Evolutionary conservation across 352 stramenopile genomes (phyloP).

Genomic region (Hyaloperonospora brassicae): DNA sequence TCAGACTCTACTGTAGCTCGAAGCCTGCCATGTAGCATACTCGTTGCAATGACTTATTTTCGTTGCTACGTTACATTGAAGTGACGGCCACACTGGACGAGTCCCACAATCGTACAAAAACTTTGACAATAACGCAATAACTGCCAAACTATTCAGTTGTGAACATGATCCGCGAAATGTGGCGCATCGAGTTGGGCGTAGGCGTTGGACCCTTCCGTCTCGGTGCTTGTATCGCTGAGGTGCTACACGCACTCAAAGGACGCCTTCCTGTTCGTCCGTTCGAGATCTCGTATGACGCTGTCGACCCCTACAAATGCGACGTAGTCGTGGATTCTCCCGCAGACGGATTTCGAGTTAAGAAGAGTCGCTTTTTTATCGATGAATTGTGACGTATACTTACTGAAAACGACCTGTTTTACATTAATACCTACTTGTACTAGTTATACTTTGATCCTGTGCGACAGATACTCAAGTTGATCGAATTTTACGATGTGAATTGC

Average conservation of each 20-base stretch:
- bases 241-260: constrained; percentile 70
- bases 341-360: constrained; percentile 46
- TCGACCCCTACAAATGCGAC: constrained; percentile 51
- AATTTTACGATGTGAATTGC: constrained; percentile 75
- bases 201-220: constrained; percentile 71
- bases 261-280: constrained; percentile 62
- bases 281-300: constrained; percentile 70
- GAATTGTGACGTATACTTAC: neutral
- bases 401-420: no score
- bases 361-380: neutral
- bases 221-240: constrained; percentile 62
- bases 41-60: no score
- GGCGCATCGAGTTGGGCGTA: constrained; percentile 76
- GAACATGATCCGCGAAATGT: constrained; percentile 68
- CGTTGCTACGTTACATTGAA: no score
- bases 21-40: no score
- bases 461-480: constrained; percentile 61
- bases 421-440: constrained; percentile 19
- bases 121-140: no score
- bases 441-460: constrained; percentile 57
- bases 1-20: no score
- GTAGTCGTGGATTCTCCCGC: constrained; percentile 60
- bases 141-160: no score
- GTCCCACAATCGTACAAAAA: no score
- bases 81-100: no score